Base-by-base conservation (phyloP, 2,329 filamentous ascomycete genomes). In the Pseudogymnoascus sp. region DNA sequence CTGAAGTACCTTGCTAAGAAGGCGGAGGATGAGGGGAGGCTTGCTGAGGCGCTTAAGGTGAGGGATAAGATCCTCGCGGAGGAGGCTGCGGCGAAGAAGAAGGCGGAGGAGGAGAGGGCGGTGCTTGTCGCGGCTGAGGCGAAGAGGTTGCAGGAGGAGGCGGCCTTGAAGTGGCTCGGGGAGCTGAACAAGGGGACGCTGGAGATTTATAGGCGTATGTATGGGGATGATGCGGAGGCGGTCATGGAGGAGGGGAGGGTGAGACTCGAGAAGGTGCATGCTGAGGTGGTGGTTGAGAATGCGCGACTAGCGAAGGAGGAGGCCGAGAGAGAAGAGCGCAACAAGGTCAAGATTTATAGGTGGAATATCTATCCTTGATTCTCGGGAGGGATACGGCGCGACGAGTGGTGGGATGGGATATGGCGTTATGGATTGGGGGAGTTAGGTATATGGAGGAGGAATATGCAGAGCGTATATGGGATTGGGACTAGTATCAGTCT, bases 1-100 rank as follows among this genome's bases (percentile, higher is more conserved):
- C 72, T 81, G 6, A 76, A 76, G 63, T 82, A 81, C 64, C 72
- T 82, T 3, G 78, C 77, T 3, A 75, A 77, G 5, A 80, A 78
- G 66, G 77, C 68, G 29, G 69, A 70, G 12, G 62, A 62, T 21
- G 31, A 19, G 1, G 61, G 62, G 6, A 26, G 23, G 11, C 29
- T 61, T 16, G 11, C 12, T 23, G n/a, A 43, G 29, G 37, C 31
- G 8, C 60, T n/a, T 2, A 16, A 10, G 7, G n/a, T 52, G 60
- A 73, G 74, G 60, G 73, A 72, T 63, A 66, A 72, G 37, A 68
- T 75, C 26, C 69, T 72, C 26, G 71, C 75, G 62, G 70, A 21
- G 21, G n/a, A 59, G 11, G 41, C 39, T 10, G 19, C 8, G 6
- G 35, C 73, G 43, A 80, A 78, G 66, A 73, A 75, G 38, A 76